phyloP scores from a whole-genome alignment of 441 rosid species.

The Francoa sonchifolia region DNA sequence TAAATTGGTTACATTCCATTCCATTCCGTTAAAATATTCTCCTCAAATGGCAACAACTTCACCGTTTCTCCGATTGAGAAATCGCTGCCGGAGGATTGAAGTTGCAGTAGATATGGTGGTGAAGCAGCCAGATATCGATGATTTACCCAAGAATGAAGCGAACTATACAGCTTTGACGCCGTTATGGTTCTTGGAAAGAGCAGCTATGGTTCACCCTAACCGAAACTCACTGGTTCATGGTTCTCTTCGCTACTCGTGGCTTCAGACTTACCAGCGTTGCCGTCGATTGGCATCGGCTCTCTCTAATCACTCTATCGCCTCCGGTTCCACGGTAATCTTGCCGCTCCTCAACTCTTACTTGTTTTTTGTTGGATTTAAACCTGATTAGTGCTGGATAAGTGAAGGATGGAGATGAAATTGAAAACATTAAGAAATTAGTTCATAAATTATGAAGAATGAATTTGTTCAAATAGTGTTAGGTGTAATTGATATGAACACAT shows the following conservation, averaged over 20 bases:
- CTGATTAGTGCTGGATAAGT: too few relatives aligned
- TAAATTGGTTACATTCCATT: too few relatives aligned
- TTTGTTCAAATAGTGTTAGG: too few relatives aligned
- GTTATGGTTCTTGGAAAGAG: conserved; percentile 73
- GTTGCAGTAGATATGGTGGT: conserved; percentile 6
- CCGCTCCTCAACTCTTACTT: background rate
- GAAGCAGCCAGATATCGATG: conserved; percentile 56
- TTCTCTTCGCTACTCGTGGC: conserved; percentile 62
- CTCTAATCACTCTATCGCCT: conserved; percentile 39
- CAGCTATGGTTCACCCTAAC: conserved; percentile 60
- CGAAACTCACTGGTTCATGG: conserved; percentile 59
- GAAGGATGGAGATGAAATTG: too few relatives aligned
- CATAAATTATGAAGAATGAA: too few relatives aligned
- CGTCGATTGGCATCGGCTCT: conserved; percentile 79
- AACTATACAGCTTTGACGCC: conserved; percentile 76
- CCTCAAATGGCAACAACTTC: too few relatives aligned
- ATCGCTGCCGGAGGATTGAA: too few relatives aligned
- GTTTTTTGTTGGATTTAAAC: background rate
- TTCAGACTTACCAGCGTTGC: conserved; percentile 63
- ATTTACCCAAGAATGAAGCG: conserved; percentile 62
- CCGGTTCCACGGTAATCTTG: conserved; percentile 42
- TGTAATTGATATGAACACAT: too few relatives aligned
- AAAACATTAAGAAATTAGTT: too few relatives aligned
- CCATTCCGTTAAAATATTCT: too few relatives aligned
- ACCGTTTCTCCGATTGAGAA: too few relatives aligned